These are phyloP conservation scores for Candida chauliodis DNA, from an alignment of 805 yeast species.

Conservation along the genomic window DNA sequence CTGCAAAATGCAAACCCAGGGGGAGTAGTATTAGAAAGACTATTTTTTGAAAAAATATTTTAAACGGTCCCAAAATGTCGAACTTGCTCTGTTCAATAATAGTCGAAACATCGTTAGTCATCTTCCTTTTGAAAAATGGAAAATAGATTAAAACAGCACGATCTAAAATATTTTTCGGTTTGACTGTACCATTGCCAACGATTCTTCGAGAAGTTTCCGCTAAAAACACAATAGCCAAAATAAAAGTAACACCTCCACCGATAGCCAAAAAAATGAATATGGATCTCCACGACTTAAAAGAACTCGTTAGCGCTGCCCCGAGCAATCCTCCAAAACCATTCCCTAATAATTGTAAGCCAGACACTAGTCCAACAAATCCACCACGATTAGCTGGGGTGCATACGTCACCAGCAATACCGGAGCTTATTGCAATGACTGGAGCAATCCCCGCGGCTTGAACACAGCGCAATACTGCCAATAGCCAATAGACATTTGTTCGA, in stretches of 20 bases:
- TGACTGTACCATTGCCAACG: conserved; percentile 71
- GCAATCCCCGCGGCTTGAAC: conserved; percentile 77
- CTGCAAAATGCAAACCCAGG: conserved; percentile 58
- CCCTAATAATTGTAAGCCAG: conserved; percentile 67
- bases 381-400: conserved; percentile 68
- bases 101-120: conserved; percentile 26
- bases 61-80: conserved; percentile 35
- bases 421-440: conserved; percentile 66
- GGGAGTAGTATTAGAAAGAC: conserved; percentile 52
- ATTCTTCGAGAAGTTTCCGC: conserved; percentile 76
- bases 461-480: conserved; percentile 64
- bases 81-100: conserved; percentile 14
- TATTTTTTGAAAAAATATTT: conserved; percentile 40
- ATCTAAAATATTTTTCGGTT: conserved; percentile 43
- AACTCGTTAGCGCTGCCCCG: conserved; percentile 41
- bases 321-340: conserved; percentile 79
- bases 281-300: conserved; percentile 57
- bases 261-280: conserved; percentile 75
- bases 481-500: conserved; percentile 50
- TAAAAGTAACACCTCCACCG: conserved; percentile 47
- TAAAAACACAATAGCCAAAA: conserved; percentile 27
- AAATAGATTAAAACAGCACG: conserved; percentile 43
- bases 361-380: conserved; percentile 58
- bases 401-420: conserved; percentile 74
- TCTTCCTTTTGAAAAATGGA: conserved; percentile 21